Base-by-base conservation (phyloP, 2,329 filamentous ascomycete genomes). In the Harringtonia aguacate region DNA sequence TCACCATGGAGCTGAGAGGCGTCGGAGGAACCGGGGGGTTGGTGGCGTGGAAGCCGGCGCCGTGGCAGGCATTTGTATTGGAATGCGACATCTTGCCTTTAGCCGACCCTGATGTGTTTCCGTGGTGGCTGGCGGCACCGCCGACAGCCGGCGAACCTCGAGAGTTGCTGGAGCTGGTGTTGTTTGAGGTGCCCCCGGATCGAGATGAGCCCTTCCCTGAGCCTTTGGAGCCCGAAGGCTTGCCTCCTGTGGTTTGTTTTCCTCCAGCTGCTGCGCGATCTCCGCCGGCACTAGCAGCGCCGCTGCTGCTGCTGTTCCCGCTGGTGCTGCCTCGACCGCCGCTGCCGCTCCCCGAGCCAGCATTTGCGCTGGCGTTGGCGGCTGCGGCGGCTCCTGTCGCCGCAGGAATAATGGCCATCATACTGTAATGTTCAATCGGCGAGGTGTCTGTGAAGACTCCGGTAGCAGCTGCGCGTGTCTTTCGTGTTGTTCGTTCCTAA, bases 1-100 rank as follows among this genome's bases (percentile, higher is more conserved):
- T 78, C 34, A 63, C 64, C 66, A 79, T 67, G 28, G 73, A 69
- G 54, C 75, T 79, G 33, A 79, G 64, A 13, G 72, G 55, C 70
- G 76, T 36, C 75, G 65, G 18, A 68, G 70, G 40, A 34, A 64
- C 60, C 40, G 70, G 69, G 4, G 69, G 60, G 46, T 74, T 75
- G 29, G 66, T 53, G 10, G 70, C 27, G 22, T 43, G 37, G n/a
- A 6, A 4, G 14, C 28, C 13, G 22, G 15, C 6, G 22, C 33
- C 31, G 33, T 74, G 69, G 45, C 72, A 70, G 49, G 70, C 70
- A 54, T 76, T 75, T 39, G 70, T 66, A 55, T 70, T 71, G 54
- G 72, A 61, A 49, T 70, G 71, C n/a, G 64, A 50, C 12, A 54
- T 57, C 52, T 74, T 76, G n/a, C 69, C 55, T 52, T 74, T 76